Base-by-base conservation (phyloP, 306 rosid species). In the Chamaecrista fasciculata region DNA sequence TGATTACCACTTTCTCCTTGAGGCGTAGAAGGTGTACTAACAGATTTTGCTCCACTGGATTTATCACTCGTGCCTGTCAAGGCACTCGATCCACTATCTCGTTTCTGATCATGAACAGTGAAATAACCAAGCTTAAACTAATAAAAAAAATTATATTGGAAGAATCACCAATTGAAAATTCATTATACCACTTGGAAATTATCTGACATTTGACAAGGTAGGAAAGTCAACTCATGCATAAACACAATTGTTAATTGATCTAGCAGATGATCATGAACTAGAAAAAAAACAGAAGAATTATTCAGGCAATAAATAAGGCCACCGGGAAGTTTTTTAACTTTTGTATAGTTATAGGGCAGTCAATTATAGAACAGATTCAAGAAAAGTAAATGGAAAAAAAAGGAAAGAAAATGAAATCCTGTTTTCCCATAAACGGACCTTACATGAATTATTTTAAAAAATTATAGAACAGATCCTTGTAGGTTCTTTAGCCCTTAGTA, bases 11-110 rank as follows among this genome's bases (percentile, higher is more conserved):
- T 82, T 83, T 88, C 97, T 59, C 87, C 89, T 78, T 84, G 97
- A 74, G 98, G 97, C 43, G 98, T 94, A 47, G 98, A 91, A 66
- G 98, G 97, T 37, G 88, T 84, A 78, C 96, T 88, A 31, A 77
- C 55, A 70, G 98, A 90, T 81, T 86, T 91, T 42, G 87, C 90
- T 72, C 96, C 98, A 76, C 96, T 91, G 31, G 95, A 94, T 85
- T 82, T 91, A 75, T 94, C 98, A 73, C 96, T 91, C 4, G 83
- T 61, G 82, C 83, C 86, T 60, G 91, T 76, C 76, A 85, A 72
- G 66, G 85, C 44, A 70, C 86, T 81, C 40, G 53, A 58, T 46
- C 90, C 85, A 82, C 82, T 78, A 74, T 94, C 98, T 67, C 95
- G 96, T 94, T 94, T 94, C 98, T 94, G 91, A 79, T 62, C 53